phyloP scores from a whole-genome alignment of 306 rosid species.

The Trifolium fragiferum region DNA sequence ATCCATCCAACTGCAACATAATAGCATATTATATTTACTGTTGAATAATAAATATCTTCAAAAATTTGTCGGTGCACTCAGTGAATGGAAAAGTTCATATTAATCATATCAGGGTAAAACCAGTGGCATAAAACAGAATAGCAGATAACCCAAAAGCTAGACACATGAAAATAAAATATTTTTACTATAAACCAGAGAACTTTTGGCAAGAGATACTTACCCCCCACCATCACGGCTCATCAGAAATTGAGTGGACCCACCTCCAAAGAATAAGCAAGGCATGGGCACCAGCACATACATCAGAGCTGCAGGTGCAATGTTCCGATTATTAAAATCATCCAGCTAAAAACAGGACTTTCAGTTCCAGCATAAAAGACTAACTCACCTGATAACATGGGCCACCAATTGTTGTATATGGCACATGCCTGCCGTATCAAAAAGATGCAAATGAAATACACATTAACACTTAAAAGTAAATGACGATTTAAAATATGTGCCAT shows the following conservation, averaged over 20 bases:
- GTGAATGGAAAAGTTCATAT: conserved; percentile 15
- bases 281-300: conserved; percentile 90
- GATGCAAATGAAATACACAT: conserved; percentile 5
- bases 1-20: conserved; percentile 80
- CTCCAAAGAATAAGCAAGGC: conserved; percentile 98
- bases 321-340: conserved; percentile 16
- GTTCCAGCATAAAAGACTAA: conserved; percentile 31
- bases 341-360: conserved; percentile 24
- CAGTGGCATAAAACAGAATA: conserved; percentile 17
- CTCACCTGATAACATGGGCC: conserved; percentile 96
- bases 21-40: conserved; percentile 16
- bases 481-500: conserved; percentile 8
- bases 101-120: conserved; percentile 4
- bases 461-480: conserved; percentile 27
- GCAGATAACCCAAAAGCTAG: conserved; percentile 13
- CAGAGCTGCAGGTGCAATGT: conserved; percentile 69
- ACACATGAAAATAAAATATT: neutral
- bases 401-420: conserved; percentile 94
- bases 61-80: neutral
- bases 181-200: conserved; percentile 10
- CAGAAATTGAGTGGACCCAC: conserved; percentile 85
- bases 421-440: conserved; percentile 73
- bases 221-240: conserved; percentile 74
- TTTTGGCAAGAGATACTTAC: conserved; percentile 40
- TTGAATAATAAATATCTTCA: neutral